phyloP scores from a whole-genome alignment of 177 flowering plant genomes.

The Vitis hybrid region DNA sequence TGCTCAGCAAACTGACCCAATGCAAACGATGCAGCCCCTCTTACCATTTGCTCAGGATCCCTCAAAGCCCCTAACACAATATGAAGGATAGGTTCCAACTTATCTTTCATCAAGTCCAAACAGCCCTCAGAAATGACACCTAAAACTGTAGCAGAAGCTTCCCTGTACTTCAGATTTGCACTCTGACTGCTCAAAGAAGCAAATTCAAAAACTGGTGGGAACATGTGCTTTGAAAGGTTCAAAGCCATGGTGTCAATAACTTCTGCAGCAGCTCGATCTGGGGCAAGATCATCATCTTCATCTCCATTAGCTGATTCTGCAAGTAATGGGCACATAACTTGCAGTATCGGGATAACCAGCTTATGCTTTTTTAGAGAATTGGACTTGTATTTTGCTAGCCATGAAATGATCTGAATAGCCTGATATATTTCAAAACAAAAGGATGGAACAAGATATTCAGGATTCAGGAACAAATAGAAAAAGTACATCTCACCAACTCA shows the following conservation, averaged over 20 bases:
- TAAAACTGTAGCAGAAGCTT: constrained; percentile 86
- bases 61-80: constrained; percentile 78
- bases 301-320: constrained; percentile 70
- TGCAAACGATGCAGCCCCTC: constrained; percentile 98
- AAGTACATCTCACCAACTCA: neutral
- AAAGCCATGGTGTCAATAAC: constrained; percentile 94
- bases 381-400: constrained; percentile 92
- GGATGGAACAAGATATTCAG: neutral
- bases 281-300: constrained; percentile 89
- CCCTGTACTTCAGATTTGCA: constrained; percentile 75
- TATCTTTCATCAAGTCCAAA: constrained; percentile 72
- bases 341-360: constrained; percentile 82
- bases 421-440: constrained; percentile 28
- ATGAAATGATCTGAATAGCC: constrained; percentile 96
- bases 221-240: constrained; percentile 81
- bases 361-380: constrained; percentile 85
- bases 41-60: constrained; percentile 90
- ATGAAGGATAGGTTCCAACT: constrained; percentile 75
- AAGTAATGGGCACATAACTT: constrained; percentile 92
- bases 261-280: constrained; percentile 97
- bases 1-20: constrained; percentile 96
- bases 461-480: neutral
- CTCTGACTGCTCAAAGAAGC: constrained; percentile 74
- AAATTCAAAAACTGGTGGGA: constrained; percentile 83
- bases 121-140: constrained; percentile 96